Evolutionary conservation across 2,329 filamentous ascomycete genomes (phyloP).

Genomic region (Claviceps sp.): DNA sequence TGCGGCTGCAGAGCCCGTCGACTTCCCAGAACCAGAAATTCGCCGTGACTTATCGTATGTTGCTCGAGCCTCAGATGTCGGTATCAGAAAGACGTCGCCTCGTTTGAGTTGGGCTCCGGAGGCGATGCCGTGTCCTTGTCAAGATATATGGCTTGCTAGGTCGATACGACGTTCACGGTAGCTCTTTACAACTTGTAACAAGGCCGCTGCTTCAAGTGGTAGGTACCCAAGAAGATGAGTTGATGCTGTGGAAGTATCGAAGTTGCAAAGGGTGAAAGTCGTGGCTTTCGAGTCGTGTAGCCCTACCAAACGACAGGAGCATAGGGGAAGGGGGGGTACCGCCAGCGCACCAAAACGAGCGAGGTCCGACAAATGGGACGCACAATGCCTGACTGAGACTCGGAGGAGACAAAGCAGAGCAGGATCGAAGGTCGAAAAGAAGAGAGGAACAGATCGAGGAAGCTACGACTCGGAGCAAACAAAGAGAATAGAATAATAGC

Average conservation of each 20-base stretch:
- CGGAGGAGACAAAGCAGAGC: not conserved
- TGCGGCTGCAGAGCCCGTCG: not conserved
- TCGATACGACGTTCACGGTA: not conserved
- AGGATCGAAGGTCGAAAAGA: not conserved
- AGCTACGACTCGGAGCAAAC: not conserved
- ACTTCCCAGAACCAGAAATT: not conserved
- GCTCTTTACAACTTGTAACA: not conserved
- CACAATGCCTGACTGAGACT: not conserved
- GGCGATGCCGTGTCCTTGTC: constrained; percentile 8
- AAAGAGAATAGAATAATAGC: not conserved
- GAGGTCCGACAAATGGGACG: not conserved
- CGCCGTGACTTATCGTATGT: not conserved
- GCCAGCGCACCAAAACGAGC: constrained; percentile 1
- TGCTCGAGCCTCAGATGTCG: not conserved
- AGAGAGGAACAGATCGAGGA: not conserved
- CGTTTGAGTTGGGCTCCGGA: constrained; percentile 15
- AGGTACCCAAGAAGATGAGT: not conserved
- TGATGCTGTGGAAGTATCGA: not conserved
- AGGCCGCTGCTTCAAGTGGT: not conserved
- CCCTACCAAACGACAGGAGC: constrained; percentile 2
- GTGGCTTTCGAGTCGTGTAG: not conserved
- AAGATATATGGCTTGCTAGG: constrained; percentile 9
- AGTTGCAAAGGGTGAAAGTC: not conserved
- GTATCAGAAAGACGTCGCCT: constrained; percentile 1
- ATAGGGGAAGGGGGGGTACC: not conserved